A percentile compares a stretch with the other conserved stretches of the same genome.
These are phyloP conservation scores for Erysimum cheiranthoides DNA, from an alignment of 345 rosid genomes.

Conservation along the genomic window DNA sequence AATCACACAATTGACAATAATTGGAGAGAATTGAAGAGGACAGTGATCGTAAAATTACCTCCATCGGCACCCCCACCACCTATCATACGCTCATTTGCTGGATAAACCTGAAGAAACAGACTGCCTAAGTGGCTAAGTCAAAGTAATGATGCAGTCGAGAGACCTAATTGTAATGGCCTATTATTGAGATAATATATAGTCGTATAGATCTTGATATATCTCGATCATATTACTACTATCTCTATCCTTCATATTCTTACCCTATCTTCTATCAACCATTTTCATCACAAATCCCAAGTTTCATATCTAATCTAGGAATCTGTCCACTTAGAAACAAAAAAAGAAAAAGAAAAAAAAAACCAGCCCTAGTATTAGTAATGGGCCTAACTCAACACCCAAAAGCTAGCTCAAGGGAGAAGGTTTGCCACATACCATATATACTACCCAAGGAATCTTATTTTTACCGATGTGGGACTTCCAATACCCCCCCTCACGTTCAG, in stretches of 20 bases:
- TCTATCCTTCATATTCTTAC: too few species aligned
- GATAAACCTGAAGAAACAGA: constrained; percentile 60
- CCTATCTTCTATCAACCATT: not conserved
- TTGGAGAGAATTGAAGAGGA: not conserved
- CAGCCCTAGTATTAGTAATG: too few species aligned
- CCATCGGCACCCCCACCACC: constrained; percentile 99
- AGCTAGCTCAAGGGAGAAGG: too few species aligned
- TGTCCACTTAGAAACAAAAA: not conserved
- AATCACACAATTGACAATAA: constrained; percentile 1
- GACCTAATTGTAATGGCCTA: not conserved
- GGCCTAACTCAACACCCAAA: too few species aligned
- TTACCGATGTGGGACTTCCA: too few species aligned
- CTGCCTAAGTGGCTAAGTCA: not conserved
- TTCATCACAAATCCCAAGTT: not conserved
- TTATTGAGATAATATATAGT: too few species aligned
- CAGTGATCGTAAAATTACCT: constrained; percentile 46
- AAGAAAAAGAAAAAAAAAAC: too few species aligned
- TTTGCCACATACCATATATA: too few species aligned
- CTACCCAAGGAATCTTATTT: too few species aligned
- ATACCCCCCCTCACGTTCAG: too few species aligned
- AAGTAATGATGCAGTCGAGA: not conserved
- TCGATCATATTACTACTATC: too few species aligned
- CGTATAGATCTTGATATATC: too few species aligned
- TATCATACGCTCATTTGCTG: constrained; percentile 86
- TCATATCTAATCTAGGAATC: not conserved